Evolutionary conservation across 2,329 filamentous ascomycete genomes (phyloP), one percentile per base, ranked within the genome.

Genomic region (Venturiaceae sp.): DNA sequence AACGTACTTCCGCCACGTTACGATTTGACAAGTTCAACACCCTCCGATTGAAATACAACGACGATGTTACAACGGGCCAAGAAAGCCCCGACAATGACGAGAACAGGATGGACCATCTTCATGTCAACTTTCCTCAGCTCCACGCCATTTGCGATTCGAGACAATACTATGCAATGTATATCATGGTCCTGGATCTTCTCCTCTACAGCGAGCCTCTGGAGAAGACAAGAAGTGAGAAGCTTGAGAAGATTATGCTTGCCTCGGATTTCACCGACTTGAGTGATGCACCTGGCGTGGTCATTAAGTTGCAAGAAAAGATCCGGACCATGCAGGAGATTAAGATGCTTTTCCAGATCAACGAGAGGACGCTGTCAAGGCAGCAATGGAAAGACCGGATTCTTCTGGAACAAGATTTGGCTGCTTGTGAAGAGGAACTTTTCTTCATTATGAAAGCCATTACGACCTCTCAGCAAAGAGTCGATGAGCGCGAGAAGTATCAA

Each of bases 381-480:
- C 92, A 92, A 14, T 97, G 92, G 92, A 85, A 94, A 68, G 92
- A 97, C 68, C 84, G 91, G 34, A 79, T 96, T 60, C 76, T 86
- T n/a, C 80, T 99, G 46, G 94, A 99, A 68, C 86, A 88, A 55
- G 94, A 99, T 68, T 77, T 99, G 55, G 83, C 90, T 9, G 84
- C 84, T 21, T 96, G 90, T 67, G 94, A 97, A 70, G 94, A 99
- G 66, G 95, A 99, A 71, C 75, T 99, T 8, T 99, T 99, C 79
- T 99, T 99, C 75, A 88, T 99, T 78, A 97, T 99, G 94, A 97
- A 99, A 67, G 95, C 94, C 39, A 99, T 99, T 69, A 99, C 94
- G 1, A 95, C 91, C 2, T 95, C 92, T 5, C 94, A 99, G 72
- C 82, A 91, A 60, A 94, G 92, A 69, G 85, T 84, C 62, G 84